Conservation (phyloP, 805 yeast species). For the Saccharomycopsis fermentans region DNA sequence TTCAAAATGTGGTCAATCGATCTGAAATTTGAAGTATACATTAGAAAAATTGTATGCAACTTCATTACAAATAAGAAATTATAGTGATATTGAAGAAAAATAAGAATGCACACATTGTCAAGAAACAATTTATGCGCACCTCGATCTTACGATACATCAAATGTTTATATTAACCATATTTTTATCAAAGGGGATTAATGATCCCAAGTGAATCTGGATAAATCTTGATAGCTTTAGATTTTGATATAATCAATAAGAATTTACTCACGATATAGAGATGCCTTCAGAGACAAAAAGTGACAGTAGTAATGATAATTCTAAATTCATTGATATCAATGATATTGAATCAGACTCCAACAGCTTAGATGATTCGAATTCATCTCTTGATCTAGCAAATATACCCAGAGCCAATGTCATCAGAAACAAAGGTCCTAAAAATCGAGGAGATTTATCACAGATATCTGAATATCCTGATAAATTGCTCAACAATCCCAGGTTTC, state of each 20-base stretch:
- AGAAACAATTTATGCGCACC: no score
- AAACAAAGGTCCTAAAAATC: not conserved
- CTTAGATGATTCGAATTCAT: constrained; percentile 4
- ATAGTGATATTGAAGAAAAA: no score
- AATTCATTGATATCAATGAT: constrained; percentile 5
- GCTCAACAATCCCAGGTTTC: not conserved
- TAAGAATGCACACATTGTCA: not conserved
- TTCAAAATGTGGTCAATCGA: no score
- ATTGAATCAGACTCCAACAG: constrained; percentile 7
- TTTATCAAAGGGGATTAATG: no score
- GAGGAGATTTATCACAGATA: not conserved
- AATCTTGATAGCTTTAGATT: no score
- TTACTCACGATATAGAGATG: not conserved
- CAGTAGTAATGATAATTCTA: not conserved
- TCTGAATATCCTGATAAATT: not conserved
- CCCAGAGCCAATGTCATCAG: not conserved
- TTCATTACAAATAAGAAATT: no score
- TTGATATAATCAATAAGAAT: no score
- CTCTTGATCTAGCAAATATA: not conserved
- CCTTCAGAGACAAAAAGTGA: not conserved
- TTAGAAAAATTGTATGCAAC: no score
- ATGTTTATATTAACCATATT: no score
- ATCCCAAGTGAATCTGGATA: no score
- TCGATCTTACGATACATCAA: no score
- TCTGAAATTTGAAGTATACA: no score